A percentile compares a stretch with the other conserved stretches of the same genome.
Evolutionary conservation across 495 filamentous ascomycete species (phyloP).

Genomic region (Aspergillus panamensis): DNA sequence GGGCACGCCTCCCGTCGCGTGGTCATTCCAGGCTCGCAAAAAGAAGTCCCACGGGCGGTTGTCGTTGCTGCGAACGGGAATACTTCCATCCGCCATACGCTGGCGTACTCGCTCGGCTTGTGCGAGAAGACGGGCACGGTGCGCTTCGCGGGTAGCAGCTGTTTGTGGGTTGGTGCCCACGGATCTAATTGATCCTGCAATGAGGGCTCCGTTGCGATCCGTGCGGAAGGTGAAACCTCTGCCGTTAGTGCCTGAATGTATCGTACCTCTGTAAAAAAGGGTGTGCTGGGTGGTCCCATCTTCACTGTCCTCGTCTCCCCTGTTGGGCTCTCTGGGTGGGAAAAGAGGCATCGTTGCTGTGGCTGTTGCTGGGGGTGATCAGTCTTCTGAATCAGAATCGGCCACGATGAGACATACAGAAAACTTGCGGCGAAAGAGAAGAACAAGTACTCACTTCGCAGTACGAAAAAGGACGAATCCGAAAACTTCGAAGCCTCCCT

Average conservation of each 20-base stretch:
- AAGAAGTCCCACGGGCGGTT: background rate
- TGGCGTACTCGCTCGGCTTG: background rate
- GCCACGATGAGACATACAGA: too few relatives aligned
- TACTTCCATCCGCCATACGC: background rate
- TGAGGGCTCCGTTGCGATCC: background rate
- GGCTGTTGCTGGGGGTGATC: background rate
- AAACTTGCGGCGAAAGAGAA: too few relatives aligned
- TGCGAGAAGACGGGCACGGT: background rate
- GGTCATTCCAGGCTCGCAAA: background rate
- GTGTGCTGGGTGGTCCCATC: background rate
- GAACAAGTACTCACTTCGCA: too few relatives aligned
- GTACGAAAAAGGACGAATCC: background rate
- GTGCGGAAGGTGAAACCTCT: background rate
- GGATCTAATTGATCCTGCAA: background rate
- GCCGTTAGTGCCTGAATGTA: background rate
- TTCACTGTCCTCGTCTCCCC: background rate
- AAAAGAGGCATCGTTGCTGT: background rate
- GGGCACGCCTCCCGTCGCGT: background rate
- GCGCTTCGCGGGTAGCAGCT: background rate
- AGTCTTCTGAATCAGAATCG: background rate
- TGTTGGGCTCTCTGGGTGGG: background rate
- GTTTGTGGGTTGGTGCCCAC: background rate
- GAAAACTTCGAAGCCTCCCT: too few relatives aligned
- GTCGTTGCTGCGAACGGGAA: background rate
- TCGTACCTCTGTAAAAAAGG: background rate